These are phyloP conservation scores for Novymonas esmeraldas DNA, from an alignment of 208 protist species.

Conservation along the genomic window DNA sequence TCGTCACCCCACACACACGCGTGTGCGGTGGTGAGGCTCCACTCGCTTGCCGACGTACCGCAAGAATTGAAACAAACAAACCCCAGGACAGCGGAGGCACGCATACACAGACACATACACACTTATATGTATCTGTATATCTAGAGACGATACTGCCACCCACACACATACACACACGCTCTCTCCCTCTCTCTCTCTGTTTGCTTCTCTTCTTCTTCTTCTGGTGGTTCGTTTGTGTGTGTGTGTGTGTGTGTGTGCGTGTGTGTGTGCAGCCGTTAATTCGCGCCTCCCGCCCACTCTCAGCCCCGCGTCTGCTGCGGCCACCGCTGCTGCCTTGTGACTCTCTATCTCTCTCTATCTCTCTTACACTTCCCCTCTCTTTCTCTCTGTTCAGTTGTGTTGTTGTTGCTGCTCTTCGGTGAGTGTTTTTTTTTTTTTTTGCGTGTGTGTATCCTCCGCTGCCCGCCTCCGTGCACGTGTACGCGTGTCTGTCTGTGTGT, in stretches of 20 bases:
- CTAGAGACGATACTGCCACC: neutral
- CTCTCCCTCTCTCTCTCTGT: neutral
- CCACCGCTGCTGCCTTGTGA: no score
- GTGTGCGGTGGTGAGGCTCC: no score
- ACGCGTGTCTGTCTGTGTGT: neutral
- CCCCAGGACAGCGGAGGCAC: neutral
- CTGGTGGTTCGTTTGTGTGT: neutral
- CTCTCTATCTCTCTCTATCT: neutral
- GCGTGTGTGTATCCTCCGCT: no score
- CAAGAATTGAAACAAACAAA: no score
- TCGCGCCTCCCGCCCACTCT: no score
- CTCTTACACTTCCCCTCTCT: neutral
- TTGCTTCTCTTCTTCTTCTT: neutral
- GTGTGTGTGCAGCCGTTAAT: no score
- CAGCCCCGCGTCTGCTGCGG: no score
- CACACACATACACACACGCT: neutral
- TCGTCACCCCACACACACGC: no score
- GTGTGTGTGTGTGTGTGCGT: neutral
- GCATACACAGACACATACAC: neutral
- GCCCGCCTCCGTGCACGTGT: neutral
- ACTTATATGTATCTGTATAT: conserved; percentile 5
- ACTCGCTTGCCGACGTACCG: no score
- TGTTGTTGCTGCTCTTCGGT: no score
- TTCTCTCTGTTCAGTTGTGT: neutral
- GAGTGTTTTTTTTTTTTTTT: no score